Evolutionary conservation across 495 filamentous ascomycete species (phyloP), one percentile per base, ranked within the genome.

Genomic region (Podospora sp.): DNA sequence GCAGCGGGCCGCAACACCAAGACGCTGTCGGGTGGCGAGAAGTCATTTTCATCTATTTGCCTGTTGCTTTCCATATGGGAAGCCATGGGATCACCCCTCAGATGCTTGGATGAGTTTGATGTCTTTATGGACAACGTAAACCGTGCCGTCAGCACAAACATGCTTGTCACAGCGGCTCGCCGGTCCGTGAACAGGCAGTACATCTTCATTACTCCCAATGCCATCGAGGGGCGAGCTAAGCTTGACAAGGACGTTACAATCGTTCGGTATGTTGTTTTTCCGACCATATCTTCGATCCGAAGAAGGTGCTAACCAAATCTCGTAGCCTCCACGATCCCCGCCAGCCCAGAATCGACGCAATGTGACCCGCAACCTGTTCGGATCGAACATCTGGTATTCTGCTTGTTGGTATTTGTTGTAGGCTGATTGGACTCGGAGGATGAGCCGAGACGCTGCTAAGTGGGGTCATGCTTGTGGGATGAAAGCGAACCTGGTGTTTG

Each of bases 91-190:
- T 92, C 91, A 12, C 94, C 94, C 0, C 88, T 99, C 62, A 86
- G 95, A 49, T 98, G 96, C 74, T 84, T 99, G 58, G 95, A 99
- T 78, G 95, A 99, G 79, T 99, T 97, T 73, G 95, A 99, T 79
- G 95, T 99, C 50, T 99, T 96, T 80, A 99, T 99, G 95, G 95
- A 99, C 72, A 91, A 88, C 68, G 92, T 97, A 64, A 99, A 99
- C 76, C 87, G 95, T 53, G 93, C 92, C 62, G 91, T 96, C 71
- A 94, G 91, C 71, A 96, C 96, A 68, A 90, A 91, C 68, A 94
- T 98, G 92, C 94, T 99, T 72, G 92, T 96, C 72, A 81, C 84
- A 64, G 92, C 93, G 16, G 96, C 95, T 46, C 85, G 95, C 71
- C 84, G 90, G 58, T 91, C 92, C 2, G 89, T 94, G 51, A 91